Base-by-base conservation (phyloP, 805 yeast genomes). In the Grigorovia yakushimaensis region DNA sequence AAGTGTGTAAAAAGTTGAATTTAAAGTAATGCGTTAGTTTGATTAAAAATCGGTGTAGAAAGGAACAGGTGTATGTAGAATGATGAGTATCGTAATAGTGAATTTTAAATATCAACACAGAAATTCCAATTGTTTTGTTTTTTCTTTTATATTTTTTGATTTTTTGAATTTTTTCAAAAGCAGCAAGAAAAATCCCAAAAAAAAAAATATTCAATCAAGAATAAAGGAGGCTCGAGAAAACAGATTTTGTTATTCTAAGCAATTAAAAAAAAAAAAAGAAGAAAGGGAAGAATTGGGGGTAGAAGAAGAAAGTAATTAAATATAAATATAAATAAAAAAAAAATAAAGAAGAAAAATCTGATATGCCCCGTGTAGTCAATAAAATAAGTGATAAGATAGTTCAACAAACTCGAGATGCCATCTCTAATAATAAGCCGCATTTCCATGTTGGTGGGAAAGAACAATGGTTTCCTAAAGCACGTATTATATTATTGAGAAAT, bases 401-500 rank as follows among this genome's bases (percentile, higher is more conserved):
- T 50, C 68, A 69, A 39, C 60, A 61, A 48, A 69, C 67, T 46
- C 68, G 71, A 55, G 74, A 76, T 33, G 77, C 80, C 49, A 73
- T 83, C 40, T 79, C 74, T 23, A 67, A 67, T 3, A 20, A 17
- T 35, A 8, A 24, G 53, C 82, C 96, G 2, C 96, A 88, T 71
- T 91, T 88, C 76, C 73, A 72, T 39, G 78, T 84, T 7, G 98
- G 98, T 58, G 82, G 78, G 5, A 79, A 76, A 54, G 73, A 84
- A 52, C 72, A 84, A 9, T 89, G 79, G 63, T 85, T 91, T 65
- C 98, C 98, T 30, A 79, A 80, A 51, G 96, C 94, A 1, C 73
- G 91, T 51, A 73, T 91, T 37, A 78, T 85, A 44, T 71, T 91
- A 30, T 69, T 93, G 52, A 77, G 95, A 61, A 96, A 97, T 40